Evolutionary conservation across 306 rosid species (phyloP).

Genomic region (Pterocarpus macrocarpus): DNA sequence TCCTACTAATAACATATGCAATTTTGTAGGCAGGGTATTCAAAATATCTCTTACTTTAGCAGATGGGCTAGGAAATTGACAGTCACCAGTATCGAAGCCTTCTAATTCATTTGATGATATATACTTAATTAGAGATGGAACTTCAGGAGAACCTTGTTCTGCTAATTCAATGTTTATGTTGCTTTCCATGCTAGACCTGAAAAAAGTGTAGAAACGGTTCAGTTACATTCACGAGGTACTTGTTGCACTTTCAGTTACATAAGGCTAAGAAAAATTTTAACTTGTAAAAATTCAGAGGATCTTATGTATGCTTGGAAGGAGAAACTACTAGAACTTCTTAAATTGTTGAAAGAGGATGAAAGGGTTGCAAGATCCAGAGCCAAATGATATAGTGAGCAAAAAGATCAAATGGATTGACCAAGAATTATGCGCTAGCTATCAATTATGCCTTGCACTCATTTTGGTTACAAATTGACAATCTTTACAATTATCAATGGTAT

Average conservation of each 20-base stretch:
- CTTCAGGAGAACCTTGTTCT: constrained; percentile 47
- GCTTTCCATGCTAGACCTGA: constrained; percentile 59
- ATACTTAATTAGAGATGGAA: constrained; percentile 66
- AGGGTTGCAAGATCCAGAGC: constrained; percentile 18
- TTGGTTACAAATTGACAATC: not conserved
- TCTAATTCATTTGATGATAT: constrained; percentile 62
- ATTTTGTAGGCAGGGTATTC: no score
- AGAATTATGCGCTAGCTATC: not conserved
- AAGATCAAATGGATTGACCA: constrained; percentile 12
- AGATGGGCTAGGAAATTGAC: constrained; percentile 44
- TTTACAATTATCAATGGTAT: not conserved
- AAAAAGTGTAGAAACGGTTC: not conserved
- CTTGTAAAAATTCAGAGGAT: not conserved
- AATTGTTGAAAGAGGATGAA: not conserved
- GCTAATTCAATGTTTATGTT: constrained; percentile 32
- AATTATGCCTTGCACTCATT: not conserved
- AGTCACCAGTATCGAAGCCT: constrained; percentile 63
- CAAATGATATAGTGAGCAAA: constrained; percentile 4
- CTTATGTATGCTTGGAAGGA: not conserved
- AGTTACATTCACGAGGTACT: not conserved
- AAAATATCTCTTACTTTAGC: constrained; percentile 54
- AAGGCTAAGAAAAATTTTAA: not conserved
- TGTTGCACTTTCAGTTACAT: not conserved
- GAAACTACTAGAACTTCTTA: constrained; percentile 1
- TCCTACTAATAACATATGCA: not conserved